These are phyloP conservation scores for Fremontodendron californicum DNA, from an alignment of 345 rosid genomes.

Conservation along the genomic window DNA sequence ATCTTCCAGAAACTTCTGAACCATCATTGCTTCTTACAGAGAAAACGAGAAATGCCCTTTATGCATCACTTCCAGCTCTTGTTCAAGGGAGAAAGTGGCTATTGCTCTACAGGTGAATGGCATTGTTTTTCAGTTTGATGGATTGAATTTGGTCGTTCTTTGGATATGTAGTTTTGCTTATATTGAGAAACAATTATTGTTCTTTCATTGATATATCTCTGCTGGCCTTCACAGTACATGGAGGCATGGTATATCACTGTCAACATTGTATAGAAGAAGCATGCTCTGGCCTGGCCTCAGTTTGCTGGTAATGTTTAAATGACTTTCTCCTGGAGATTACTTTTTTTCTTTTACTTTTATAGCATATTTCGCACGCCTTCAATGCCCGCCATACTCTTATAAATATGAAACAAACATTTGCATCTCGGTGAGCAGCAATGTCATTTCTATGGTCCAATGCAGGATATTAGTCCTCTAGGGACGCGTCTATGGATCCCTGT, in stretches of 20 bases:
- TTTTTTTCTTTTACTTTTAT: background rate
- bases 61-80: slow-evolving; percentile 80
- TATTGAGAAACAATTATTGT: background rate
- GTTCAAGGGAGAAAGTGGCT: slow-evolving; percentile 94
- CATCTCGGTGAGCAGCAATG: background rate
- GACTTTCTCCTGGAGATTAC: background rate
- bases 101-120: slow-evolving; percentile 76
- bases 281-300: slow-evolving; percentile 92
- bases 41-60: slow-evolving; percentile 52
- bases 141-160: background rate
- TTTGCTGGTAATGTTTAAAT: slow-evolving; percentile 61
- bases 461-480: background rate
- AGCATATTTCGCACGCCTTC: background rate
- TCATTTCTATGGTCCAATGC: background rate
- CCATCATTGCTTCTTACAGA: slow-evolving; percentile 82
- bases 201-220: slow-evolving; percentile 7
- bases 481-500: background rate
- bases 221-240: slow-evolving; percentile 60
- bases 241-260: slow-evolving; percentile 95
- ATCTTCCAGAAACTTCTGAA: slow-evolving; percentile 61
- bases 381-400: background rate
- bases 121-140: background rate
- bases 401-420: background rate
- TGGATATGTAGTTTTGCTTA: background rate
- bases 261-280: slow-evolving; percentile 90